Evolutionary conservation across 2,329 filamentous ascomycete genomes (phyloP), one percentile per base, ranked within the genome.

Genomic region (Aspergillus uvarum): DNA sequence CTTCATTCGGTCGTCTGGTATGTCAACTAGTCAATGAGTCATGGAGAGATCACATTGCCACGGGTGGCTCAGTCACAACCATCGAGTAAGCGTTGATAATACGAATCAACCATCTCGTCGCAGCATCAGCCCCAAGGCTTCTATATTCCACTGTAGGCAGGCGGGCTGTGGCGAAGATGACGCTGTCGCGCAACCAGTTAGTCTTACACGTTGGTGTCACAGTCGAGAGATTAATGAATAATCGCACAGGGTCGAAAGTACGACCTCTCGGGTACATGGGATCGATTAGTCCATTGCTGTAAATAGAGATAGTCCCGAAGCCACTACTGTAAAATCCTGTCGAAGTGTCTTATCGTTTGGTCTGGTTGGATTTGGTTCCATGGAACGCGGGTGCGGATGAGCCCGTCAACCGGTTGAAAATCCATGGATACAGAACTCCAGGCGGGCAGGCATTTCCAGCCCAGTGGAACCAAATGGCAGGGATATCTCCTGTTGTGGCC

Each of bases 391-490:
- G 42, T 29, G 53, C 53, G 53, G 53, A 56, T 56, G 59, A 53
- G 50, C 51, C 55, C 50, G 42, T 49, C 32, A 16, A 42, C 38
- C 14, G 16, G 16, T 16, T 6, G 7, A 26, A 16, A 31, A 50
- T 32, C 48, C 24, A 38, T 53, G 59, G 51, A 53, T 31, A 29
- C 54, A 35, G 8, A 12, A 16, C 32, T 35, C 32, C 32, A 26
- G 6, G 32, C 11, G 21, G 44, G 47, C 49, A 61, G 59, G 59
- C 59, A 61, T 60, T 55, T 49, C 58, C 54, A 53, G 51, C 22
- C 48, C 31, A 53, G 56, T 64, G 62, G 62, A 56, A 51, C 63
- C 58, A 42, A 54, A 57, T 54, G 57, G 54, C 47, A 59, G 59
- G 44, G 53, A 47, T 47, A 42, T 56, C 47, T 32, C 38, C 50